Base-by-base conservation (phyloP, 768 basidiomycete genomes). In the Suillus spraguei region DNA sequence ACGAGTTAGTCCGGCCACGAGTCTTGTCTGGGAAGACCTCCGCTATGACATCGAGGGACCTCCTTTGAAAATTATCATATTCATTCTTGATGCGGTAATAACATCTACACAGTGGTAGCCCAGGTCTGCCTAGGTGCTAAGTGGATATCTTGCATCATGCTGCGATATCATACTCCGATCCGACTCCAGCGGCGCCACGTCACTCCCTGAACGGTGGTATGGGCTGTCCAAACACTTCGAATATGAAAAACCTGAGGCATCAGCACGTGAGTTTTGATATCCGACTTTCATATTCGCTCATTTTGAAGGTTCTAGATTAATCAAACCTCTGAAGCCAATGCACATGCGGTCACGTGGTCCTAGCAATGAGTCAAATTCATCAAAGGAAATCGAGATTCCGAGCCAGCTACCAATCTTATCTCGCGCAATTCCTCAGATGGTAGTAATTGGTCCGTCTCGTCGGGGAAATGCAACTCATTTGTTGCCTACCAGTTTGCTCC, bases 181-280 rank as follows among this genome's bases (percentile, higher is more conserved):
- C 38, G 55, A 58, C 55, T 35, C 35, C 16, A 39, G 55, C 55
- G 38, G 38, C 39, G 55, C 55, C 38, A 58, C 55, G 55, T 58
- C 24, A 28, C 38, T 38, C 14, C 14, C 22, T 8, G 36, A 55
- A 24, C 35, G n/a, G 22, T 16, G 38, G 35, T 36, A n/a, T 7
- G 7, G 49, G 3, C 28, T 28, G n/a, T 32, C 28, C 14, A 28
- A 17, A 17, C 14, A 17, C 16, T 16, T 33, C 17, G 32, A 33
- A 33, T 53, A 53, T 53, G 32, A 53, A 53, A 53, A 53, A 33
- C 52, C 2, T 33, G 52, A 33, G 50, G 50, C 28, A 33, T 33
- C 50, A 2, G 10, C 32, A 53, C 32, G 32, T 33, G 32, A 16
- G 20, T 53, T 53, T 53, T 53, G 32, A 53, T 53, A 53, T 53